A percentile compares a stretch with the other conserved stretches of the same genome.
These are phyloP conservation scores for Polytolypa hystricis DNA, from an alignment of 2,329 filamentous ascomycete species.

Conservation along the genomic window DNA sequence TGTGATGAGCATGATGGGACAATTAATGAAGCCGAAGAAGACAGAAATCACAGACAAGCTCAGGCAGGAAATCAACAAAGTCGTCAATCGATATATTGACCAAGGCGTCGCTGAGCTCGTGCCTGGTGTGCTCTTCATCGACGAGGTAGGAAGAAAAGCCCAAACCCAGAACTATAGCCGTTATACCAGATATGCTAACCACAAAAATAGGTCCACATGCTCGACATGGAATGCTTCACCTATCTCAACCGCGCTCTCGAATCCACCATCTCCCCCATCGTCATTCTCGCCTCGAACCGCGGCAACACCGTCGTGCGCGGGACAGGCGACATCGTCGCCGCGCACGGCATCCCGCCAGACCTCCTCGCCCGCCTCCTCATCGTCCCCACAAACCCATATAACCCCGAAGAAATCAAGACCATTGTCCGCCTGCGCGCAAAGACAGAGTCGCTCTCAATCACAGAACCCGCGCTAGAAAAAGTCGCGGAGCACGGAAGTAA, in stretches of 20 bases:
- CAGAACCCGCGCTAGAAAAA: constrained; percentile 74
- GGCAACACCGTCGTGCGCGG: constrained; percentile 88
- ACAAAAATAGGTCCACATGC: constrained; percentile 76
- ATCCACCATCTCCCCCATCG: constrained; percentile 86
- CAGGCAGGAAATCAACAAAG: constrained; percentile 93
- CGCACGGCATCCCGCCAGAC: constrained; percentile 89
- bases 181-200: constrained; percentile 19
- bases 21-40: constrained; percentile 99
- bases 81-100: constrained; percentile 97
- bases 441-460: constrained; percentile 69
- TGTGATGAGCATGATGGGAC: constrained; percentile 99
- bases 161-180: constrained; percentile 4
- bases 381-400: constrained; percentile 85
- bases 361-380: constrained; percentile 90
- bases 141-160: constrained; percentile 56
- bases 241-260: constrained; percentile 98
- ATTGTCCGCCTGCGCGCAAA: constrained; percentile 78
- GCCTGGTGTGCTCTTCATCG: constrained; percentile 96
- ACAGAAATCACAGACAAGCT: constrained; percentile 99
- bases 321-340: constrained; percentile 64
- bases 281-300: constrained; percentile 93
- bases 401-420: constrained; percentile 76
- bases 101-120: constrained; percentile 95
- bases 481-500: constrained; percentile 77
- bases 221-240: constrained; percentile 97